Conservation (phyloP, 169 alveolate species). For the Sarcocystis neurona region DNA sequence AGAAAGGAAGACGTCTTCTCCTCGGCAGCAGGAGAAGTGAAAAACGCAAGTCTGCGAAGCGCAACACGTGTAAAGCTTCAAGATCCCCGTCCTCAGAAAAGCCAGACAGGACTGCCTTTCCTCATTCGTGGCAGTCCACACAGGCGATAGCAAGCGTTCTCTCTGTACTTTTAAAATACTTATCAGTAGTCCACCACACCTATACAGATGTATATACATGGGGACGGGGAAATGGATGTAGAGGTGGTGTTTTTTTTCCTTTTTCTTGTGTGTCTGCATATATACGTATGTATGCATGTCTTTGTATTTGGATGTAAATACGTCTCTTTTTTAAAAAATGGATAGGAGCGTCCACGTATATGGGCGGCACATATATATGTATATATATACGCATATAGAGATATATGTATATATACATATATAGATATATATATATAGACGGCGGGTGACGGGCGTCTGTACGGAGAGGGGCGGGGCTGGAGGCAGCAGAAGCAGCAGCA, state of each 20-base stretch:
- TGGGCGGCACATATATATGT: not conserved
- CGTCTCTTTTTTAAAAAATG: not conserved
- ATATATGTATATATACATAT: not conserved
- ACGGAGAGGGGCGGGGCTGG: no score
- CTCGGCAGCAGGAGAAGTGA: no score
- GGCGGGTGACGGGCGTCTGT: no score
- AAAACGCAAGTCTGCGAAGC: no score
- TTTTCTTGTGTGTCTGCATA: not conserved
- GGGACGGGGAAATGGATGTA: constrained; percentile 40
- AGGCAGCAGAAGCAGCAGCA: no score
- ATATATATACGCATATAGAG: not conserved
- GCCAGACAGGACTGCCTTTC: no score
- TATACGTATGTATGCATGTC: not conserved
- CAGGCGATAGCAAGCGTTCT: no score
- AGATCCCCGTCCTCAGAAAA: no score
- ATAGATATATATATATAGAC: no score
- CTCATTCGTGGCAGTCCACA: no score
- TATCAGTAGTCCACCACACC: not conserved
- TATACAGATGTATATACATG: constrained; percentile 4
- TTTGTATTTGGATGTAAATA: not conserved
- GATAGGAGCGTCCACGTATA: not conserved
- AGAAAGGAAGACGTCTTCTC: no score
- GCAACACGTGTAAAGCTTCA: no score
- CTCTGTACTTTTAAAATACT: not conserved
- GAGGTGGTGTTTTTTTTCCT: constrained; percentile 31